phyloP scores from a whole-genome alignment of 495 filamentous ascomycete species.

The Tuber umbilicatum region DNA sequence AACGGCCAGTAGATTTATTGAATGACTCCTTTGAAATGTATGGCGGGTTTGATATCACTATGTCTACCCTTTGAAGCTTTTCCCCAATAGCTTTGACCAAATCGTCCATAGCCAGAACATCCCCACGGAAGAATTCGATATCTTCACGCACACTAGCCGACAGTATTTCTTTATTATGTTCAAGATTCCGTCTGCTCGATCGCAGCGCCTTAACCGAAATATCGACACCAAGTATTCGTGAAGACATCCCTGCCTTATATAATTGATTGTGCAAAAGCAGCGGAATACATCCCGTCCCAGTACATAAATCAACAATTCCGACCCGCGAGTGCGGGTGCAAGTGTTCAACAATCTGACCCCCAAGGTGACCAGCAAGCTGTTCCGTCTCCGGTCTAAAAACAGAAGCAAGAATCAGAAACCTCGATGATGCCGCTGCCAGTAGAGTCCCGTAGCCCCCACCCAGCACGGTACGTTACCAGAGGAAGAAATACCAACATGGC shows the following conservation, averaged over 20 bases:
- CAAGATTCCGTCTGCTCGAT: constrained; percentile 58
- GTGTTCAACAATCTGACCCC: constrained; percentile 45
- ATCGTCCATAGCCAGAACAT: constrained; percentile 49
- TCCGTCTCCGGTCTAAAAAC: constrained; percentile 60
- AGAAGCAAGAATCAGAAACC: constrained; percentile 5
- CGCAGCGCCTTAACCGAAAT: constrained; percentile 55
- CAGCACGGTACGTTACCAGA: too few species aligned
- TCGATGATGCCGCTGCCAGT: neutral
- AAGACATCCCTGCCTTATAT: constrained; percentile 11
- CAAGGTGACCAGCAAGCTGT: constrained; percentile 56
- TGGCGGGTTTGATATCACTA: constrained; percentile 85
- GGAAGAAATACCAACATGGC: neutral
- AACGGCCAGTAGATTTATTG: constrained; percentile 54
- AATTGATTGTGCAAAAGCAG: constrained; percentile 62
- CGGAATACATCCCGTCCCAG: constrained; percentile 84
- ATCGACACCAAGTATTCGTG: constrained; percentile 50
- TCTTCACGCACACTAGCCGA: constrained; percentile 35
- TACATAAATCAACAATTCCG: constrained; percentile 71
- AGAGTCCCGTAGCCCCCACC: too few species aligned
- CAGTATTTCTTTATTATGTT: constrained; percentile 46
- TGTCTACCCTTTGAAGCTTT: constrained; percentile 47
- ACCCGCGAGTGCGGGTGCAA: constrained; percentile 10
- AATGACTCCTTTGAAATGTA: constrained; percentile 68
- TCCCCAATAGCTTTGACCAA: neutral
- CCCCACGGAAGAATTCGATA: constrained; percentile 50